Percentiles rank a stretch among this genome's conserved stretches.
Conservation (phyloP, 306 rosid genomes). For the Dryas drummondii region DNA sequence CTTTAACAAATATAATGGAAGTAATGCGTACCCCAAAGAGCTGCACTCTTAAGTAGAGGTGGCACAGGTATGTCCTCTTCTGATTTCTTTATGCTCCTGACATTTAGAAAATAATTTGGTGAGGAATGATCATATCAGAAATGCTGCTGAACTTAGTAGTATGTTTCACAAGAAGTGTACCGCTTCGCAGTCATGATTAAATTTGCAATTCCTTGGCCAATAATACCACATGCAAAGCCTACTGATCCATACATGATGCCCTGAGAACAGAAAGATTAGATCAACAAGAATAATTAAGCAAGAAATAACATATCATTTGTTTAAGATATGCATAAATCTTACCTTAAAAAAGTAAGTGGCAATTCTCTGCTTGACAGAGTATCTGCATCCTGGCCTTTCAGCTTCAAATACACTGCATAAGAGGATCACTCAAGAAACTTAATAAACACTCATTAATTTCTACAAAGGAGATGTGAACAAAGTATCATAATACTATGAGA, state of each 20-base stretch:
- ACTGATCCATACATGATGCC: slow-evolving; percentile 85
- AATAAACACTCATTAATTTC: neutral
- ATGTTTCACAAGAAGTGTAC: slow-evolving; percentile 35
- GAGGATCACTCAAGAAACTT: neutral
- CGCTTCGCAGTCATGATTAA: slow-evolving; percentile 87
- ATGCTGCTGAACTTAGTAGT: neutral
- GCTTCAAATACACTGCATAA: slow-evolving; percentile 52
- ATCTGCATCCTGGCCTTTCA: slow-evolving; percentile 47
- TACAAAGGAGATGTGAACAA: neutral
- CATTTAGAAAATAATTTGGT: slow-evolving; percentile 8
- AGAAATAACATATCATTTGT: neutral
- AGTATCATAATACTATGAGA: neutral
- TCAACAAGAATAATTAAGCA: slow-evolving; percentile 1
- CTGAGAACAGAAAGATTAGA: slow-evolving; percentile 40
- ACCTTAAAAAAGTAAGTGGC: slow-evolving; percentile 50
- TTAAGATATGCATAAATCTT: neutral
- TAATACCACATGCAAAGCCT: slow-evolving; percentile 90
- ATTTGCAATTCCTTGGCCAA: slow-evolving; percentile 98
- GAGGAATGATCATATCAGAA: slow-evolving; percentile 5
- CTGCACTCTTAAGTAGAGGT: slow-evolving; percentile 83
- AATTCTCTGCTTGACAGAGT: slow-evolving; percentile 42
- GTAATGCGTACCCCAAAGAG: slow-evolving; percentile 47
- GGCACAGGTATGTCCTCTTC: slow-evolving; percentile 94
- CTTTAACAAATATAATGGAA: neutral
- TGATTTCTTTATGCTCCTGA: slow-evolving; percentile 87